These are phyloP conservation scores for Ophiostoma sp. DNA, from an alignment of 2,329 filamentous ascomycete species.

Conservation along the genomic window DNA sequence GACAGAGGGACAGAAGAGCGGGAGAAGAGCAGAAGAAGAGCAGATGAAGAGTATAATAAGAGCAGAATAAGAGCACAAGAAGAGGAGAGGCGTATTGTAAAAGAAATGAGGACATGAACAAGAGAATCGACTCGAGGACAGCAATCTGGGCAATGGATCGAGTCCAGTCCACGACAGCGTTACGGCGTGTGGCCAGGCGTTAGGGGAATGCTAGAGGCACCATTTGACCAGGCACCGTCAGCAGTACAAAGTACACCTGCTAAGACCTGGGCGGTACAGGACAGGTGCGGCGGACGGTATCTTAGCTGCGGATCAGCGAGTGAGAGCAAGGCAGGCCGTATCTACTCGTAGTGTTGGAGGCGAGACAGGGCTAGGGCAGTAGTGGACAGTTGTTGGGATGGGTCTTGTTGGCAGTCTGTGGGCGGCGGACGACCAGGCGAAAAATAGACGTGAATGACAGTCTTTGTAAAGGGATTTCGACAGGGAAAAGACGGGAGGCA, in stretches of 20 bases:
- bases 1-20: background rate
- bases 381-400: background rate
- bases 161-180: background rate
- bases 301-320: background rate
- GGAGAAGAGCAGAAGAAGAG: background rate
- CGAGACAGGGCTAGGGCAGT: slow-evolving; percentile 12
- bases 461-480: background rate
- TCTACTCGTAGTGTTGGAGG: background rate
- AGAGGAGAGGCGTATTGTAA: background rate
- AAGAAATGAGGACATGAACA: background rate
- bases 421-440: background rate
- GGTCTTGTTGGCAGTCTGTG: background rate
- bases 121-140: background rate
- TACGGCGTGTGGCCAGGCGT: background rate
- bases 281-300: background rate
- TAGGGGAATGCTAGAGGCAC: background rate
- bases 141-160: background rate
- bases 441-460: background rate
- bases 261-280: background rate
- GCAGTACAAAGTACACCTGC: background rate
- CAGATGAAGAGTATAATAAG: background rate
- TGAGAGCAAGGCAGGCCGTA: background rate
- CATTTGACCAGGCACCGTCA: background rate
- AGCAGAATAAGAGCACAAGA: background rate
- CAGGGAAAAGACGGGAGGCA: background rate